Percentiles rank a stretch among this genome's conserved stretches.
These are phyloP conservation scores for Gynostemma pentaphyllum DNA, from an alignment of 306 rosid genomes.

Conservation along the genomic window DNA sequence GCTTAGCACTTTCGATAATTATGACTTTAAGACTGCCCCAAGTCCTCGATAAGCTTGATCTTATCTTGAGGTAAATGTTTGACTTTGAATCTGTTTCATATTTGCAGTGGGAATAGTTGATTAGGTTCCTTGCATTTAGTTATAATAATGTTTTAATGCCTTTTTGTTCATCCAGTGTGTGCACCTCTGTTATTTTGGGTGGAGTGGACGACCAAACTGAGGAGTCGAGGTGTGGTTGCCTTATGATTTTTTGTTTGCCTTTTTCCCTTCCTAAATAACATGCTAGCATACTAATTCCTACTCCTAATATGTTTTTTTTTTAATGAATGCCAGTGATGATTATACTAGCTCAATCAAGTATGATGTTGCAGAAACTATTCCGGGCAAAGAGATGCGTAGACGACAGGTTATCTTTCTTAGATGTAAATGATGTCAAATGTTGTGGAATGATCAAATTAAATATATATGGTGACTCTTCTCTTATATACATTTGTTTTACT, in stretches of 20 bases:
- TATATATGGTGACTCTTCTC: slow-evolving; percentile 2
- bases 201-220: slow-evolving; percentile 55
- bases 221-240: slow-evolving; percentile 62
- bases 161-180: slow-evolving; percentile 50
- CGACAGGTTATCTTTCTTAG: slow-evolving; percentile 54
- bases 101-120: slow-evolving; percentile 12
- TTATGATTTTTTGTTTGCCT: slow-evolving; percentile 10
- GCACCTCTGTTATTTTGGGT: slow-evolving; percentile 80
- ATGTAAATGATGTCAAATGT: neutral
- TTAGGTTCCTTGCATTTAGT: slow-evolving; percentile 8
- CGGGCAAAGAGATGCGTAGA: slow-evolving; percentile 56
- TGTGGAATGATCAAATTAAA: slow-evolving; percentile 10
- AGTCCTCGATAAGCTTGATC: slow-evolving; percentile 90
- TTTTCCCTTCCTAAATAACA: neutral
- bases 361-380: slow-evolving; percentile 43
- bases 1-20: slow-evolving; percentile 80
- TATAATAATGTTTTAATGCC: slow-evolving; percentile 11
- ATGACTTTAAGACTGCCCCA: slow-evolving; percentile 83
- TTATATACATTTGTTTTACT: slow-evolving; percentile 19
- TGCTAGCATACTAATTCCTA: neutral
- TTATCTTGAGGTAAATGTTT: slow-evolving; percentile 62
- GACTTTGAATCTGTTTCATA: slow-evolving; percentile 10
- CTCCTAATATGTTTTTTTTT: neutral
- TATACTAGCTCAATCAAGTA: slow-evolving; percentile 37
- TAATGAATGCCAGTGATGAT: slow-evolving; percentile 42